A percentile compares a stretch with the other conserved stretches of the same genome.
phyloP scores from a whole-genome alignment of 805 yeast species.

The Lachancea kluyveri region DNA sequence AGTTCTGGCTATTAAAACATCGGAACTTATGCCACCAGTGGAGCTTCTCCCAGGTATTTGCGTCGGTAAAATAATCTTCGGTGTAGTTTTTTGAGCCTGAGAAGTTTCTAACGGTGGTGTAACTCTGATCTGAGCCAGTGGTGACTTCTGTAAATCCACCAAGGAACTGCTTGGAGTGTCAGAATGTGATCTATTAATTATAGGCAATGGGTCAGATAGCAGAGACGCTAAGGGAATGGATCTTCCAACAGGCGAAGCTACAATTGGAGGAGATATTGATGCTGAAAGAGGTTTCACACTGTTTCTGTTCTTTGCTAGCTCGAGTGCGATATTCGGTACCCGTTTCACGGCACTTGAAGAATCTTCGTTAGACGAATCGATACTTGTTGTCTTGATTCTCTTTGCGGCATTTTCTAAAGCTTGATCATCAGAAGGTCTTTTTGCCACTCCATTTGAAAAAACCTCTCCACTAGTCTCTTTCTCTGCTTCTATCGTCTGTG shows the following conservation, averaged over 20 bases:
- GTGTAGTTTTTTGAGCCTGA: not conserved
- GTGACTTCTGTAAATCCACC: no score
- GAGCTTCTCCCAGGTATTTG: slow-evolving; percentile 11
- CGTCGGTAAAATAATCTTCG: slow-evolving; percentile 21
- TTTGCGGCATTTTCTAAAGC: no score
- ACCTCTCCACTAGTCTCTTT: no score
- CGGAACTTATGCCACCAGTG: slow-evolving; percentile 9
- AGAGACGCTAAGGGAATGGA: slow-evolving; percentile 11
- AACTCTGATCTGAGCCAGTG: not conserved
- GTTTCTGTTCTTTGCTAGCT: slow-evolving; percentile 29
- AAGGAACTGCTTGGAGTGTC: no score
- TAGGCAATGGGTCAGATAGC: slow-evolving; percentile 4
- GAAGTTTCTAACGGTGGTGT: slow-evolving; percentile 3
- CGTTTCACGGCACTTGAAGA: slow-evolving; percentile 9
- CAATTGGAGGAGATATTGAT: slow-evolving; percentile 13
- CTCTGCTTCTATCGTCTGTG: no score
- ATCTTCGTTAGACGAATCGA: no score
- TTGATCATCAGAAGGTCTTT: no score
- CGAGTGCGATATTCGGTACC: slow-evolving; percentile 28
- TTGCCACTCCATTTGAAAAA: no score
- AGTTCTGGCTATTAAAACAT: slow-evolving; percentile 17
- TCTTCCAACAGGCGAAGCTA: no score
- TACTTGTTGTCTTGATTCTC: no score
- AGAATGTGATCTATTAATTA: no score
- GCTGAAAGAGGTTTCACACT: slow-evolving; percentile 12